Evolutionary conservation across 1,284 basidiomycete species (phyloP), one percentile per base, ranked within the genome.

Genomic region (Paramarasmius palmivorus): DNA sequence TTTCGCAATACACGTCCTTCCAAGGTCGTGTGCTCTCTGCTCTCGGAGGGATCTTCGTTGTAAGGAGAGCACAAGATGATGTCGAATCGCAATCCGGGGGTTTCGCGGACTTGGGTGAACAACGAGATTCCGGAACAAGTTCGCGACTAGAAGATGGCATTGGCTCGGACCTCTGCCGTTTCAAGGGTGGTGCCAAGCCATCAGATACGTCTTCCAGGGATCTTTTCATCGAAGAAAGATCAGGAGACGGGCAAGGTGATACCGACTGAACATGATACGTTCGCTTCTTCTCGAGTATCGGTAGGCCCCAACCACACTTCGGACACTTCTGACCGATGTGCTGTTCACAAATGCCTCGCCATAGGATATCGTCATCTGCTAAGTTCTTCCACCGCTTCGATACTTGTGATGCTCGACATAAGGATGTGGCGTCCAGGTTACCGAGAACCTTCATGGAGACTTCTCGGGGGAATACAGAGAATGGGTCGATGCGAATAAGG

Each of bases 1-100:
- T 88, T 70, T 99, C 97, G 68, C 92, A 95, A 73, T 99, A 99
- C n/a, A 99, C 95, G 57, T 91, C 87, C 71, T 99, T 99, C 97
- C 97, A 99, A 0, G 96, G 97, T 46, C 93, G 86, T 15, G 91
- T 94, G 52, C 82, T 57, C 22, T 49, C 51, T 20, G 41, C 35
- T 19, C 46, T 26, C 9, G 39, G 26, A 32, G 61, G 39, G 17
- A 62, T 55, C 29, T 63, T 63, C 15, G 68, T 60, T 22, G 67
- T 63, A 42, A 74, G 64, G 42, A 73, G 65, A 48, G 68, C 56
- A 53, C 59, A 63, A 3, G 68, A 65, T 19, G 66, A 59, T 20
- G 63, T 56, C 38, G 41, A 53, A 20, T 67, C 59, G 25, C 35
- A 46, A 7, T 48, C 38, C 8, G 23, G 25, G 10, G 32, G 25